Conservation (phyloP, 75 land plant species). For the Picea sitchensis region DNA sequence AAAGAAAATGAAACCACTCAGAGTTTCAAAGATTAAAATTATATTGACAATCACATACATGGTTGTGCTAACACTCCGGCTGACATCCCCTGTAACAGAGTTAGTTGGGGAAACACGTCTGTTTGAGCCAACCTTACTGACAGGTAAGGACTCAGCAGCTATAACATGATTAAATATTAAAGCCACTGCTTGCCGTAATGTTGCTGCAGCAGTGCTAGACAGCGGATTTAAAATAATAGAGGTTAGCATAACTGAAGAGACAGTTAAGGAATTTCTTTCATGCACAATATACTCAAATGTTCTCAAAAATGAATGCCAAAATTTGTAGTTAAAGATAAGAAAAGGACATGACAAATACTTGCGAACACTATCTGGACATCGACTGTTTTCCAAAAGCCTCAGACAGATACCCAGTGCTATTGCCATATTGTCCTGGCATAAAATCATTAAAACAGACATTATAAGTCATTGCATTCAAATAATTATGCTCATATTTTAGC, state of each 20-base stretch:
- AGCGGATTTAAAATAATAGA: not conserved
- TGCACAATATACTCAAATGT: not conserved
- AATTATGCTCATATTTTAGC: not conserved
- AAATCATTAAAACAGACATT: constrained; percentile 1
- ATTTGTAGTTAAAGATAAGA: not conserved
- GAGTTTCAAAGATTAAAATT: not conserved
- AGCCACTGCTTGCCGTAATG: constrained; percentile 96
- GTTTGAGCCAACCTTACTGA: constrained; percentile 43
- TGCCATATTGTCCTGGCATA: constrained; percentile 71
- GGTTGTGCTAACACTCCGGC: constrained; percentile 56
- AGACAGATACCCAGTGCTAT: constrained; percentile 86
- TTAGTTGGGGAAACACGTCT: constrained; percentile 55
- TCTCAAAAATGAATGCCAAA: not conserved
- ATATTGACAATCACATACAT: constrained; percentile 43
- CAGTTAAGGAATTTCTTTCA: not conserved
- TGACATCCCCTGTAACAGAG: constrained; percentile 81
- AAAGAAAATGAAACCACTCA: not conserved
- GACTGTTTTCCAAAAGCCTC: constrained; percentile 76
- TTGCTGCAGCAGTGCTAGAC: constrained; percentile 96
- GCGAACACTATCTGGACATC: constrained; percentile 90
- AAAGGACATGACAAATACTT: constrained; percentile 48
- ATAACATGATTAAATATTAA: constrained; percentile 87
- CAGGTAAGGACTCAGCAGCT: constrained; percentile 70
- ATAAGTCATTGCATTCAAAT: not conserved
- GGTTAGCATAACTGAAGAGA: constrained; percentile 4